Percentiles rank a stretch among this genome's conserved stretches.
Conservation (phyloP, 805 yeast genomes). For the Starmera pachycereana region DNA sequence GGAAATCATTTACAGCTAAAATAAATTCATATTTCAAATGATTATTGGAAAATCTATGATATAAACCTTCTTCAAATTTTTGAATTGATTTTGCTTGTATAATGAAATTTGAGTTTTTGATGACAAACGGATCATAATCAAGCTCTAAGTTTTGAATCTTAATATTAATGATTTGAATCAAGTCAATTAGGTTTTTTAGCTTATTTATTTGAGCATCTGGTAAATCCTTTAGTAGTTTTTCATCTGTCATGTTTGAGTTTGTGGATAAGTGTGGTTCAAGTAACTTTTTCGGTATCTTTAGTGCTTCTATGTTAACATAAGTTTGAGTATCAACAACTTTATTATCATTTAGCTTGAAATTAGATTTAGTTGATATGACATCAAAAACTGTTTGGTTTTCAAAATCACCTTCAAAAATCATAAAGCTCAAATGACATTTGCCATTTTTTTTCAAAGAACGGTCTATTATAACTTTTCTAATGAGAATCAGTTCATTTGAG, state of each 20-base stretch:
- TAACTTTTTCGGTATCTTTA: background rate
- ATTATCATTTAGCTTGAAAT: background rate
- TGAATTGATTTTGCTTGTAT: background rate
- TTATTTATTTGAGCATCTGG: background rate
- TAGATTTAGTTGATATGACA: background rate
- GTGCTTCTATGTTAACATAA: background rate
- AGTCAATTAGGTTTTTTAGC: background rate
- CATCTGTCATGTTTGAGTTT: too few species aligned
- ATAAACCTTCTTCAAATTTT: conserved; percentile 1
- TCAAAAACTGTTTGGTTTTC: background rate
- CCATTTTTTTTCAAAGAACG: background rate
- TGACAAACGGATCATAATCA: background rate
- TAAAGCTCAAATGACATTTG: background rate
- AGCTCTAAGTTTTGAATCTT: conserved; percentile 1
- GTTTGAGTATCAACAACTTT: background rate
- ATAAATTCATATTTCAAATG: background rate
- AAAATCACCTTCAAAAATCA: background rate
- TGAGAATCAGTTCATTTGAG: background rate
- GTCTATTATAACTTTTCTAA: background rate
- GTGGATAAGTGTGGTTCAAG: background rate
- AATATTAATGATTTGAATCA: background rate
- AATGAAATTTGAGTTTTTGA: background rate
- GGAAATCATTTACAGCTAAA: background rate
- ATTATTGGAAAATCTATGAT: background rate
- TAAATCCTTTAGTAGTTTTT: too few species aligned